Evolutionary conservation across 345 rosid species (phyloP).

Genomic region (Gynandropsis gynandra): DNA sequence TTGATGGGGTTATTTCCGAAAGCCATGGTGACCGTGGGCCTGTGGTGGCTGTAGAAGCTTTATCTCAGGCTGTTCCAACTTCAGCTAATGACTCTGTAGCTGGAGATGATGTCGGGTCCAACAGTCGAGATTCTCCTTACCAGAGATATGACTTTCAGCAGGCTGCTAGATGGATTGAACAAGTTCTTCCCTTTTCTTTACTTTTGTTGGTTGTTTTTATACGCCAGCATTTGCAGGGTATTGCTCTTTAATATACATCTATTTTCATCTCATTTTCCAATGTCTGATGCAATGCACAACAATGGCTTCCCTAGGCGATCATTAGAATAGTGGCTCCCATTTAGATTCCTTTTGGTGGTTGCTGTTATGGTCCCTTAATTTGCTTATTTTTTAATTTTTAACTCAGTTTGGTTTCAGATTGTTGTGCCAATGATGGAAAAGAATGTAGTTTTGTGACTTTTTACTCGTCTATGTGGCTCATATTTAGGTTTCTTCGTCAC

Average conservation of each 20-base stretch:
- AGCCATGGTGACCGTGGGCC: conserved; percentile 34
- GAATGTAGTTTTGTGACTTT: conserved; percentile 17
- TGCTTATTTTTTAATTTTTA: too few relatives aligned
- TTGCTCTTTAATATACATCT: conserved; percentile 20
- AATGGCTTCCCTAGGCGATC: too few relatives aligned
- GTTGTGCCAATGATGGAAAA: too few relatives aligned
- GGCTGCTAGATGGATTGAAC: conserved; percentile 99
- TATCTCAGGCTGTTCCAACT: conserved; percentile 37
- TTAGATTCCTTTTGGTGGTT: too few relatives aligned
- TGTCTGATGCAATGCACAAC: too few relatives aligned
- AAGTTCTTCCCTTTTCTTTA: conserved; percentile 90
- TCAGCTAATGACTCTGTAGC: conserved; percentile 37
- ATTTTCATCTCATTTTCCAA: background rate
- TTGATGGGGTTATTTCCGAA: conserved; percentile 22
- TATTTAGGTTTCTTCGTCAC: conserved; percentile 87
- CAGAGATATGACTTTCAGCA: conserved; percentile 99
- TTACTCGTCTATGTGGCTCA: conserved; percentile 23
- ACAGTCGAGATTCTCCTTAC: conserved; percentile 73
- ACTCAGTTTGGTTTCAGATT: too few relatives aligned
- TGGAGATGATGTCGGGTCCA: conserved; percentile 44
- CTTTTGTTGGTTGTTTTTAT: conserved; percentile 96
- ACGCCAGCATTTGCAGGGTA: conserved; percentile 99
- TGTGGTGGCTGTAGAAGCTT: conserved; percentile 31
- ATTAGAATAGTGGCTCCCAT: too few relatives aligned
- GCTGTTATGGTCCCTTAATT: too few relatives aligned